phyloP scores from a whole-genome alignment of 2,329 filamentous ascomycete genomes.

The Aspergillus sp. region DNA sequence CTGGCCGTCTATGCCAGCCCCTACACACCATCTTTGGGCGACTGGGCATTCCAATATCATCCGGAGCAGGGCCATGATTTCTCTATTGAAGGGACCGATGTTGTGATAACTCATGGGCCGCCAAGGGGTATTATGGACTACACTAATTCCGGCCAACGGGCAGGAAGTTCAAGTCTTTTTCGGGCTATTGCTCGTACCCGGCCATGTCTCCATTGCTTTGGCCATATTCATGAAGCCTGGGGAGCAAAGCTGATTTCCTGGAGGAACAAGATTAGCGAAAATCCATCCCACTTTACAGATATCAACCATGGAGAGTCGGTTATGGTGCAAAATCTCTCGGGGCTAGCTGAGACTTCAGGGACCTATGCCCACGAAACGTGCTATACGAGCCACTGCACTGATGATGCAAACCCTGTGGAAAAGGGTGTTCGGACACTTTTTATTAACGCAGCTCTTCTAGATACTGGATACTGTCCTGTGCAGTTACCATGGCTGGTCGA shows the following conservation, averaged over 20 bases:
- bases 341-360: not conserved
- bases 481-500: conserved; percentile 49
- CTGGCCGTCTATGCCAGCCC: conserved; percentile 47
- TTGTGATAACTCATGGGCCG: conserved; percentile 49
- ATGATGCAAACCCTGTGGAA: conserved; percentile 21
- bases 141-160: conserved; percentile 18
- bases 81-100: conserved; percentile 29
- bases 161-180: conserved; percentile 26
- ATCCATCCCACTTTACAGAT: conserved; percentile 37
- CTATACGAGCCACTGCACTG: conserved; percentile 34
- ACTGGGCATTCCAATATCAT: conserved; percentile 45
- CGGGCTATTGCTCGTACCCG: conserved; percentile 19
- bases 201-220: conserved; percentile 33
- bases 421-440: conserved; percentile 46
- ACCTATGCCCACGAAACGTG: conserved; percentile 11
- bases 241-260: conserved; percentile 47
- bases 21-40: conserved; percentile 35
- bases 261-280: conserved; percentile 26
- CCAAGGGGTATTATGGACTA: conserved; percentile 44
- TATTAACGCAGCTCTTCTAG: conserved; percentile 50
- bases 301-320: conserved; percentile 37
- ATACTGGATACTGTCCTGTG: conserved; percentile 14
- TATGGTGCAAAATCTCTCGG: conserved; percentile 20
- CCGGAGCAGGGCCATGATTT: conserved; percentile 30
- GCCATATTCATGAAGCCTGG: conserved; percentile 44